Base-by-base conservation (phyloP, 2,329 filamentous ascomycete species). In the Sporothrix protearum region DNA sequence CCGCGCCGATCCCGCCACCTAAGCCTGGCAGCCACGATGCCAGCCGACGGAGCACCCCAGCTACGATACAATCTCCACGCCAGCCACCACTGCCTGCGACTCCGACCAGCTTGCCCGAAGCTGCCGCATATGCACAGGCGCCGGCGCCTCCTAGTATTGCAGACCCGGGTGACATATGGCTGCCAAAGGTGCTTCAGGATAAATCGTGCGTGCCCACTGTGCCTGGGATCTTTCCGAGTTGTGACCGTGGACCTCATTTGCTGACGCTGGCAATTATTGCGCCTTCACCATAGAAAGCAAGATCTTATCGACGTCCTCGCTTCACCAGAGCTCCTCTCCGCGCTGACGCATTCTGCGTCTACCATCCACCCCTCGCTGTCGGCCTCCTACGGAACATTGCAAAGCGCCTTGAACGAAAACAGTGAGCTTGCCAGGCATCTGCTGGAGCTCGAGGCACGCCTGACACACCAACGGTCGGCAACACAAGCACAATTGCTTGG, bases 401-500 rank as follows among this genome's bases (percentile, higher is more conserved):
- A 87, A 70, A 80, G 86, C 14, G 85, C 92, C 1, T 84, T 97
- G 9, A 79, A 87, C 61, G 86, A 91, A 72, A 97, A 97, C 80
- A 82, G 92, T 73, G 84, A 88, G 51, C 86, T 95, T 8, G 91
- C 93, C 7, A 80, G 84, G 36, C 86, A 89, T 76, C 83, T 93
- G 14, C 80, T 84, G 30, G 85, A 87, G 49, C 84, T 90, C 6
- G 91, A 93, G 79, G 76, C 82, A 33, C 84, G 82, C 22, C 81
- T 91, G 6, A 78, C 81, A 4, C 86, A 86, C 74, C 86, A 91
- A 77, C 91, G 95, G 71, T 86, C 88, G 36, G 85, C 87, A 0
- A 91, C 92, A 0, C 93, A 97, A 78, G 91, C 93, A 3, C 91
- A 94, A 72, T 87, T 98, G 0, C 86, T 98, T 0, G 87, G 92